Evolutionary conservation across 495 filamentous ascomycete species (phyloP).

Genomic region (Penicillium goetzii): DNA sequence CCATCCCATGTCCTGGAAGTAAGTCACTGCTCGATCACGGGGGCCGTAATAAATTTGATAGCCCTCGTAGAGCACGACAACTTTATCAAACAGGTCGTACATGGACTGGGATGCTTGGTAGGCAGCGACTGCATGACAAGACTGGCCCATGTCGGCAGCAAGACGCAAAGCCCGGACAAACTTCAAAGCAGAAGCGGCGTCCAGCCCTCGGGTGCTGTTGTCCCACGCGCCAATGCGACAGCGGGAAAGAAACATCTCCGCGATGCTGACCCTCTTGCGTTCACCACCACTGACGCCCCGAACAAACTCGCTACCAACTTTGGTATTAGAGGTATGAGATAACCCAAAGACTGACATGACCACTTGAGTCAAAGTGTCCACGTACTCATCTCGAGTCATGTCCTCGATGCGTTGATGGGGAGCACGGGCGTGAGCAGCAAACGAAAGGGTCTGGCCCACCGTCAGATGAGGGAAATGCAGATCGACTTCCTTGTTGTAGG

Average conservation of each 20-base stretch:
- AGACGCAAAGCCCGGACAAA: conserved; percentile 68
- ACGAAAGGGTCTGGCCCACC: conserved; percentile 65
- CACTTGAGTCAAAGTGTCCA: conserved; percentile 52
- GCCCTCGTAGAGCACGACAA: conserved; percentile 62
- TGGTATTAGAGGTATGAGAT: conserved; percentile 55
- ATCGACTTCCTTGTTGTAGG: conserved; percentile 68
- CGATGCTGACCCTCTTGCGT: conserved; percentile 64
- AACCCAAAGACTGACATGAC: conserved; percentile 64
- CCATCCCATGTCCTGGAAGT: conserved; percentile 64
- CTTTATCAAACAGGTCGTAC: conserved; percentile 67
- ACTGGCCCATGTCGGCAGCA: conserved; percentile 71
- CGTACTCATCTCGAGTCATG: conserved; percentile 45
- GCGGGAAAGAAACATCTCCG: conserved; percentile 61
- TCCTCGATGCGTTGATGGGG: conserved; percentile 46
- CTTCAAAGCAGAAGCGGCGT: conserved; percentile 79
- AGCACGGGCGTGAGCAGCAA: conserved; percentile 57
- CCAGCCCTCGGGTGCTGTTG: conserved; percentile 83
- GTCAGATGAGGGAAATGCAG: conserved; percentile 66
- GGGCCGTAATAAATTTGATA: conserved; percentile 67
- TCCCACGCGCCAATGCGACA: conserved; percentile 78
- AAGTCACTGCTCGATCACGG: conserved; percentile 56
- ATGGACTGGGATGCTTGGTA: conserved; percentile 87
- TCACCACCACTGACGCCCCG: conserved; percentile 81
- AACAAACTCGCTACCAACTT: conserved; percentile 50
- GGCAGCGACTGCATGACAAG: conserved; percentile 75